phyloP scores from a whole-genome alignment of 257 asterid species.

The Nicotiana obtusifolia region DNA sequence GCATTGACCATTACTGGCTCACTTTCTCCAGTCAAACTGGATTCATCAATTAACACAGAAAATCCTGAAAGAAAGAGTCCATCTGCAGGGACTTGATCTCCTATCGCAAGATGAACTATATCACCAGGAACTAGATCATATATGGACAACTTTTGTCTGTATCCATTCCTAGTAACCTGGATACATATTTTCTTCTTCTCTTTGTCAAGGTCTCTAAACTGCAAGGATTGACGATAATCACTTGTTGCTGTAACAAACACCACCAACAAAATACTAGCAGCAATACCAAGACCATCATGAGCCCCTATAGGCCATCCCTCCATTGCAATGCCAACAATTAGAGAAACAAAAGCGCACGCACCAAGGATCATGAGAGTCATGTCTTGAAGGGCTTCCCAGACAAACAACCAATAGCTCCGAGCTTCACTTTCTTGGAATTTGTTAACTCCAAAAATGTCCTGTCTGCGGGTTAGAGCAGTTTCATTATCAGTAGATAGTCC shows the following conservation, averaged over 20 bases:
- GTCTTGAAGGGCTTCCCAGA: constrained; percentile 20
- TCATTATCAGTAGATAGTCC: constrained; percentile 13
- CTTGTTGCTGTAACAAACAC: constrained; percentile 19
- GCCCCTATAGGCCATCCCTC: constrained; percentile 20
- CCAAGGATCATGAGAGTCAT: constrained; percentile 20
- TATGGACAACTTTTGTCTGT: constrained; percentile 15
- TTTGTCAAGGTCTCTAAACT: constrained; percentile 20
- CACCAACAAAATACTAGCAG: constrained; percentile 16
- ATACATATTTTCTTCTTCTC: constrained; percentile 17
- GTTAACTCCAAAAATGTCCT: constrained; percentile 13
- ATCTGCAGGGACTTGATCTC: constrained; percentile 21
- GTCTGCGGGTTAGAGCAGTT: constrained; percentile 10
- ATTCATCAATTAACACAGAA: constrained; percentile 17
- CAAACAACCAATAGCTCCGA: constrained; percentile 19
- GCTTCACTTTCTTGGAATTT: constrained; percentile 14
- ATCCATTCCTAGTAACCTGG: constrained; percentile 15
- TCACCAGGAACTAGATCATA: constrained; percentile 20
- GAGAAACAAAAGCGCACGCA: constrained; percentile 15
- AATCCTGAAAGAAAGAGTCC: constrained; percentile 22
- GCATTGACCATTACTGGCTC: constrained; percentile 15
- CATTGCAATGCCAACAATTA: constrained; percentile 14
- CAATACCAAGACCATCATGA: constrained; percentile 21
- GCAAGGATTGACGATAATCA: constrained; percentile 19
- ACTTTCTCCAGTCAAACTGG: constrained; percentile 22
- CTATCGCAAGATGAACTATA: constrained; percentile 18